These are phyloP conservation scores for Sporisorium sorghi DNA, from an alignment of 1,284 basidiomycete genomes.

Conservation along the genomic window DNA sequence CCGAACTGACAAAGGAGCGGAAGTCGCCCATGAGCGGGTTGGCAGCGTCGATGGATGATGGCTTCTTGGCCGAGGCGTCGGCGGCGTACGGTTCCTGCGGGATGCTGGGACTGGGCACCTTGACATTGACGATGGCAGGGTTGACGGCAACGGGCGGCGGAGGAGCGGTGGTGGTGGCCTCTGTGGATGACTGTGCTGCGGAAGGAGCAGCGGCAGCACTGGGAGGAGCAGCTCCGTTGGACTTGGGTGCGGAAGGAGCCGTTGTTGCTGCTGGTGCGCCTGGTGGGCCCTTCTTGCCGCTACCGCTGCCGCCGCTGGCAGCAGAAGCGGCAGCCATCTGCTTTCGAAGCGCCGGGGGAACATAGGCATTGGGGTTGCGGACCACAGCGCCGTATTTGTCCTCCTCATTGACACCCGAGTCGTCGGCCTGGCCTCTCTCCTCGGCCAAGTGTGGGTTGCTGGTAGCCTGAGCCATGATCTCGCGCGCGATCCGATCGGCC, in stretches of 20 bases:
- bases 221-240: constrained; percentile 42
- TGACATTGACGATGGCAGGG: constrained; percentile 46
- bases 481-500: constrained; percentile 87
- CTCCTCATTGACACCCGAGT: constrained; percentile 83
- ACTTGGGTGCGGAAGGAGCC: constrained; percentile 10
- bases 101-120: constrained; percentile 48
- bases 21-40: constrained; percentile 64
- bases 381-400: constrained; percentile 97
- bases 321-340: constrained; percentile 59
- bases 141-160: constrained; percentile 17
- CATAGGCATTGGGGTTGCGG: constrained; percentile 86
- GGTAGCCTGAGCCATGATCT: constrained; percentile 78
- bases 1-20: constrained; percentile 64
- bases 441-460: constrained; percentile 88
- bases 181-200: constrained; percentile 10
- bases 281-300: constrained; percentile 50
- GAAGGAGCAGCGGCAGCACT: constrained; percentile 8
- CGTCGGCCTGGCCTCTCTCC: constrained; percentile 84
- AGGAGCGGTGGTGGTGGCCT: constrained; percentile 18
- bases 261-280: constrained; percentile 30
- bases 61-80: constrained; percentile 34
- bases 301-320: constrained; percentile 5
- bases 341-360: constrained; percentile 83
- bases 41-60: constrained; percentile 30
- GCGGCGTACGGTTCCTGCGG: constrained; percentile 24